phyloP scores from a whole-genome alignment of 306 rosid genomes.

The Leucaena leucocephala region DNA sequence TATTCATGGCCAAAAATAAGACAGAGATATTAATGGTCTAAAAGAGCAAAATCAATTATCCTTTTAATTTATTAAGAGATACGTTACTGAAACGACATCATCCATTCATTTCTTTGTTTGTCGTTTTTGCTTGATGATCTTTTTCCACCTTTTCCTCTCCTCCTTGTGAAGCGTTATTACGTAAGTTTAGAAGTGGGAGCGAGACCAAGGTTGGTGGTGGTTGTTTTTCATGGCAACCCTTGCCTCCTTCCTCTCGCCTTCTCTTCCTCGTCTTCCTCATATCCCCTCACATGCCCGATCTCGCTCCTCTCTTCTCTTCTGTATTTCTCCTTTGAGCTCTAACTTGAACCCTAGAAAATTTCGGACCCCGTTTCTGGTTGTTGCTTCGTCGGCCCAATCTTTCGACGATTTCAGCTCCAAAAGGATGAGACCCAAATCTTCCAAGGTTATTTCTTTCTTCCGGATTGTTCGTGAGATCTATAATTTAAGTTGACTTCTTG shows the following conservation, averaged over 20 bases:
- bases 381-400: slow-evolving; percentile 60
- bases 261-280: slow-evolving; percentile 51
- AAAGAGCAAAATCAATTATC: not conserved
- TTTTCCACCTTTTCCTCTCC: not conserved
- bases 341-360: slow-evolving; percentile 34
- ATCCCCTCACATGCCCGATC: slow-evolving; percentile 21
- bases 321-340: slow-evolving; percentile 26
- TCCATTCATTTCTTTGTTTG: not conserved
- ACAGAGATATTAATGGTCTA: not conserved
- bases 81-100: not conserved
- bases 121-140: not conserved
- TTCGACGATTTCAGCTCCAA: slow-evolving; percentile 56
- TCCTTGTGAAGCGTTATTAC: not conserved
- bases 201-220: slow-evolving; percentile 36
- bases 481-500: not conserved
- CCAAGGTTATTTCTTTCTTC: slow-evolving; percentile 51
- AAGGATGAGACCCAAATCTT: slow-evolving; percentile 26
- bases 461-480: not conserved
- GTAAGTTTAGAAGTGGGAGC: not conserved
- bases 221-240: slow-evolving; percentile 74
- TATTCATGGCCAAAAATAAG: not conserved
- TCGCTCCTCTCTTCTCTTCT: slow-evolving; percentile 9
- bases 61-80: not conserved
- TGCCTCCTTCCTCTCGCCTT: slow-evolving; percentile 59
- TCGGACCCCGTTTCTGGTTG: slow-evolving; percentile 42